phyloP scores from a whole-genome alignment of 306 rosid genomes.

The Abrus pulchellus region DNA sequence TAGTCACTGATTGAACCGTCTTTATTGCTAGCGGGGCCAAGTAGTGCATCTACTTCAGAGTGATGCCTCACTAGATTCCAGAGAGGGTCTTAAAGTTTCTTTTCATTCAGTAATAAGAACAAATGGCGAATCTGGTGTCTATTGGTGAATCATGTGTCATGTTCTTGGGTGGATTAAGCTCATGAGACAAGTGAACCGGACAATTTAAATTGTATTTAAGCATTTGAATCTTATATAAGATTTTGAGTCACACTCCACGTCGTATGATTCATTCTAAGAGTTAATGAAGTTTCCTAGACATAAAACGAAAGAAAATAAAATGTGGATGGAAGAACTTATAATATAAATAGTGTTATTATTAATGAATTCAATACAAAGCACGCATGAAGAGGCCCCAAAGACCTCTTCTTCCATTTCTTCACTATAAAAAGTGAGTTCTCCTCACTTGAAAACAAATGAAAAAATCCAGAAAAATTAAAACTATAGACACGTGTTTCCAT shows the following conservation, averaged over 20 bases:
- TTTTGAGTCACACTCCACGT: conserved; percentile 9
- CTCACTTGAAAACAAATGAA: conserved; percentile 48
- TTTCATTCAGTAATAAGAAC: conserved; percentile 50
- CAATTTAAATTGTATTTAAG: conserved; percentile 27
- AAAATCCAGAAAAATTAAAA: conserved; percentile 46
- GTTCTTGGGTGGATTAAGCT: conserved; percentile 24
- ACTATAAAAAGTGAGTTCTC: conserved; percentile 40
- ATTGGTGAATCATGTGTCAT: conserved; percentile 63
- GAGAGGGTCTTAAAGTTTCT: conserved; percentile 39
- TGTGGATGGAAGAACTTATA: conserved; percentile 22
- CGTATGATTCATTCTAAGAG: conserved; percentile 13
- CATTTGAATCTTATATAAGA: neutral
- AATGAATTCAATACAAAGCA: conserved; percentile 69
- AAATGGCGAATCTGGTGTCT: conserved; percentile 60
- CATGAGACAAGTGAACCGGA: conserved; percentile 21
- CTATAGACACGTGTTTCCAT: conserved; percentile 63
- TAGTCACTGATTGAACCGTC: conserved; percentile 55
- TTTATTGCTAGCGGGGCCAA: conserved; percentile 69
- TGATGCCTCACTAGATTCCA: conserved; percentile 52
- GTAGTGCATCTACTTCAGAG: conserved; percentile 46
- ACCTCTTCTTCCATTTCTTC: conserved; percentile 55
- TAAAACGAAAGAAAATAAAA: conserved; percentile 19
- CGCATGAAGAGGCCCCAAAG: conserved; percentile 89
- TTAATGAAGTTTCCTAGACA: neutral
- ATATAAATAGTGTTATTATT: conserved; percentile 54